Conservation (phyloP, 495 filamentous ascomycete genomes). For the Lentithecium fluviatile region DNA sequence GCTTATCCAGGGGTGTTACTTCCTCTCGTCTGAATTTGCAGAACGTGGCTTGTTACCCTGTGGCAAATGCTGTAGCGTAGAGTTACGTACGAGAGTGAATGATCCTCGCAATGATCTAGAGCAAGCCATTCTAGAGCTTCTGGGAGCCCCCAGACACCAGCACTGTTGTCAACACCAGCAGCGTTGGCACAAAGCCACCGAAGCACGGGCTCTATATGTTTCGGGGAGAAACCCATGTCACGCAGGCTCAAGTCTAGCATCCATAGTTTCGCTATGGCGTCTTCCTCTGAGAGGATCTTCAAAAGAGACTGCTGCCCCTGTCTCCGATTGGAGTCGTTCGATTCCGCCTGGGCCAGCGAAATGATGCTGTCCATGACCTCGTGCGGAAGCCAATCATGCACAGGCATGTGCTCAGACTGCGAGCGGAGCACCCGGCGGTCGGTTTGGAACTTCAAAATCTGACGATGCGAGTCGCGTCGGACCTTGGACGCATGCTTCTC, state of each 20-base stretch:
- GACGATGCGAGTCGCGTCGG: slow-evolving; percentile 54
- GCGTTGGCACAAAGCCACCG: slow-evolving; percentile 55
- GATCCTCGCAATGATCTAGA: slow-evolving; percentile 61
- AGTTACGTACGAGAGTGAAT: slow-evolving; percentile 64
- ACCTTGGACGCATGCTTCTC: slow-evolving; percentile 73
- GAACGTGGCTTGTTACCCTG: too few relatives aligned
- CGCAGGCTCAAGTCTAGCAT: slow-evolving; percentile 67
- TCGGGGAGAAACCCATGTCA: slow-evolving; percentile 63
- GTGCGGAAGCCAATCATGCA: slow-evolving; percentile 72
- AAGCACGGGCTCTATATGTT: slow-evolving; percentile 63
- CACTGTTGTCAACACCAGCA: slow-evolving; percentile 50
- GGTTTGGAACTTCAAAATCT: slow-evolving; percentile 69
- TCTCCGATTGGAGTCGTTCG: slow-evolving; percentile 45
- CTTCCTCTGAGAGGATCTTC: slow-evolving; percentile 56
- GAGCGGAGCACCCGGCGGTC: slow-evolving; percentile 73
- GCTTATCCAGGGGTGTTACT: too few relatives aligned
- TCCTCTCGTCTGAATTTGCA: too few relatives aligned
- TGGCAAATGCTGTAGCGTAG: too few relatives aligned
- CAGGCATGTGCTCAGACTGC: slow-evolving; percentile 67
- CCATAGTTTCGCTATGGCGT: slow-evolving; percentile 76
- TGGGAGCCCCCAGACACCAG: slow-evolving; percentile 72
- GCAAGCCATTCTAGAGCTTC: slow-evolving; percentile 87
- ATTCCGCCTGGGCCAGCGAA: slow-evolving; percentile 51
- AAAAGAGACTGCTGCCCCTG: slow-evolving; percentile 35
- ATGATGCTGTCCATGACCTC: slow-evolving; percentile 76